Percentiles rank a stretch among this genome's conserved stretches.
Conservation (phyloP, 176 grass and related monocot species). For the Leersia perrieri region DNA sequence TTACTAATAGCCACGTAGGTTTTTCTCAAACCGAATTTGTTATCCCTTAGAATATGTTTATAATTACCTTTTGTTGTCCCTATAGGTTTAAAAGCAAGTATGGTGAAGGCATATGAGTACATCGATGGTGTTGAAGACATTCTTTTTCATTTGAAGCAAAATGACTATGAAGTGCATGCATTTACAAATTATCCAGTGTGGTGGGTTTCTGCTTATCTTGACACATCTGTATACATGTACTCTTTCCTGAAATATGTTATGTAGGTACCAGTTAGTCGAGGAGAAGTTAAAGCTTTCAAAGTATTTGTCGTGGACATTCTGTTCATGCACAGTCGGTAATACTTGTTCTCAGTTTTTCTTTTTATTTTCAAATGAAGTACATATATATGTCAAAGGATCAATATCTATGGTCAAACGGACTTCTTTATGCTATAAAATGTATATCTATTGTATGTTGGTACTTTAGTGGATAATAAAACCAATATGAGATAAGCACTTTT, state of each 20-base stretch:
- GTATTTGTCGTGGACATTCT: slow-evolving; percentile 97
- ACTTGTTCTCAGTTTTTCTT: background rate
- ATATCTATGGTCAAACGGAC: background rate
- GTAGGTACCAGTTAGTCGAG: slow-evolving; percentile 95
- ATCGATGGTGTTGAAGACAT: slow-evolving; percentile 82
- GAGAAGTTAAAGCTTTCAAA: slow-evolving; percentile 91
- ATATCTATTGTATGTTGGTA: background rate
- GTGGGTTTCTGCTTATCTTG: slow-evolving; percentile 50
- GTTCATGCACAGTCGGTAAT: slow-evolving; percentile 81
- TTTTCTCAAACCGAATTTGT: background rate
- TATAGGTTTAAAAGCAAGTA: slow-evolving; percentile 92
- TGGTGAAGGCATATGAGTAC: slow-evolving; percentile 82
- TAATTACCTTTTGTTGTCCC: background rate
- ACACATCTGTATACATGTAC: background rate
- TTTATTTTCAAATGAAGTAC: slow-evolving; percentile 8
- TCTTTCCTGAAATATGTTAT: slow-evolving; percentile 50
- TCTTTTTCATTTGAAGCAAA: slow-evolving; percentile 70
- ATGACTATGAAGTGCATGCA: slow-evolving; percentile 93
- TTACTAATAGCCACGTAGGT: background rate
- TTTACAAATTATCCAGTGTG: slow-evolving; percentile 98
- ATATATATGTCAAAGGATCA: background rate
- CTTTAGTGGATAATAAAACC: background rate
- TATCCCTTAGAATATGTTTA: background rate
- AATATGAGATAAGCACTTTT: no score
- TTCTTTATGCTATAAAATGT: background rate